Evolutionary conservation across 2,329 filamentous ascomycete species (phyloP).

Genomic region (Lachnellula occidentalis): DNA sequence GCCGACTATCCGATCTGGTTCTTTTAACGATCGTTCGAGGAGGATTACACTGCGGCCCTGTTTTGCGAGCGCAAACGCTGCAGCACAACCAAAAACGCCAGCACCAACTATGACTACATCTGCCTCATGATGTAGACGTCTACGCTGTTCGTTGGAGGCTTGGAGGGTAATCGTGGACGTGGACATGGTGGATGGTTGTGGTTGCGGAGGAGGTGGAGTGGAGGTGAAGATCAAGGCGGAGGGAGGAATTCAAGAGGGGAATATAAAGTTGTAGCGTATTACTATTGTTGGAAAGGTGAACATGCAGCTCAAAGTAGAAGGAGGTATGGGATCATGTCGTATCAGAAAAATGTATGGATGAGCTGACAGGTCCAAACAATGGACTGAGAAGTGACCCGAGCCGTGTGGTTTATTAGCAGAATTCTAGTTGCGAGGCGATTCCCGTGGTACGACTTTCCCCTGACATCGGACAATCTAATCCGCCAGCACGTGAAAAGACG

Average conservation of each 20-base stretch:
- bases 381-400: slow-evolving; percentile 12
- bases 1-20: slow-evolving; percentile 93
- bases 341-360: slow-evolving; percentile 3
- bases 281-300: not conserved
- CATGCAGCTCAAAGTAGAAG: slow-evolving; percentile 2
- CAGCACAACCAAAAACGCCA: slow-evolving; percentile 81
- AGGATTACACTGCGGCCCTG: slow-evolving; percentile 89
- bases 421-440: slow-evolving; percentile 7
- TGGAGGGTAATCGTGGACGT: slow-evolving; percentile 13
- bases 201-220: too few species aligned
- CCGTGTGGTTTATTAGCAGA: not conserved
- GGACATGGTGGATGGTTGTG: slow-evolving; percentile 4
- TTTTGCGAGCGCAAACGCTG: slow-evolving; percentile 76
- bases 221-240: not conserved
- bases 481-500: too few species aligned
- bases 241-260: not conserved
- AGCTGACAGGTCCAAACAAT: slow-evolving; percentile 7
- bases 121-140: slow-evolving; percentile 54
- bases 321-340: slow-evolving; percentile 9
- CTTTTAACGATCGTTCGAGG: slow-evolving; percentile 81
- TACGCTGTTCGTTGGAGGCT: slow-evolving; percentile 36
- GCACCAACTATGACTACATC: slow-evolving; percentile 92
- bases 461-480: slow-evolving; percentile 1
- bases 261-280: slow-evolving; percentile 1
- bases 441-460: slow-evolving; percentile 12